Base-by-base conservation (phyloP, 2,329 filamentous ascomycete species). In the Fusarium coicis region DNA sequence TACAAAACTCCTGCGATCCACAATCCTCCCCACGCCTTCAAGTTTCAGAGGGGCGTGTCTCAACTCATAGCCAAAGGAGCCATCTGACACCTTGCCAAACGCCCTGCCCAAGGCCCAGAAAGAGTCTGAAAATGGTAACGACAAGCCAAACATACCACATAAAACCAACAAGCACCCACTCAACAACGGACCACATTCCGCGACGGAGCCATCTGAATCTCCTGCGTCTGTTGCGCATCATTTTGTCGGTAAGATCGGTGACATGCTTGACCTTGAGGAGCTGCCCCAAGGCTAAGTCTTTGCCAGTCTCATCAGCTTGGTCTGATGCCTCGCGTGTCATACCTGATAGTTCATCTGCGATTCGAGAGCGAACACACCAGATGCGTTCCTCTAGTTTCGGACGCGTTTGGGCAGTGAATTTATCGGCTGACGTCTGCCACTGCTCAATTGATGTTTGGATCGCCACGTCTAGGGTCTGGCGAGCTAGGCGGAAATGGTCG, bases 141-240 rank as follows among this genome's bases (percentile, higher is more conserved):
- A 97, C 85, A 66, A 97, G 90, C 95, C 96, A 98, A 21, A 97
- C 91, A 82, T 93, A 94, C 95, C 96, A 98, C 91, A 98, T 94
- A 75, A 97, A 89, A 8, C 93, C 93, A 43, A 98, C 90, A 23
- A 98, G 87, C 55, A 90, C 84, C 94, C 95, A 98, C 85, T 98
- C 96, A 21, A 98, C 89, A 26, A 92, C 83, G 61, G 95, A 90
- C 88, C 95, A 98, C 19, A 94, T 92, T 2, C 91, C 90, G 19
- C 93, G 87, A 43, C 94, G 87, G 30, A 95, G 82, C 90, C 94
- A 95, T 61, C 93, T 87, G 78, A 96, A 90, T 64, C 90, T 83
- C 36, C 90, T 82, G 19, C 90, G 87, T 58, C 94, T 87, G 66
- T 93, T 87, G 66, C 93, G 87, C 57, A 95, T 87, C 85, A 93